These are phyloP conservation scores for Xylariales sp. DNA, from an alignment of 2,329 filamentous ascomycete genomes.

Conservation along the genomic window DNA sequence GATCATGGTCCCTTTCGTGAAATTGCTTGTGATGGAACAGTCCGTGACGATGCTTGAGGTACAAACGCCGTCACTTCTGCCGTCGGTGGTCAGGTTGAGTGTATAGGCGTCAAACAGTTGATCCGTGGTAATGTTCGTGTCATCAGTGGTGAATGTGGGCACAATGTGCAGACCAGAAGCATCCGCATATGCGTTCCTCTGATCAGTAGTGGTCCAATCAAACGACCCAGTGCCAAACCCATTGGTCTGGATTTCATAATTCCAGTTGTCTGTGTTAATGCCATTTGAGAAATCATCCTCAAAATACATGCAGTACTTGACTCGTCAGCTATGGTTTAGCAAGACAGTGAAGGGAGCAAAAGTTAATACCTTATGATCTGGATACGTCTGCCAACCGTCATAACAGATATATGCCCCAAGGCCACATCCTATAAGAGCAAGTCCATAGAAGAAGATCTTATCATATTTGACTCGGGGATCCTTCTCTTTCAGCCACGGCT, in stretches of 20 bases:
- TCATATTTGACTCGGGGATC: conserved; percentile 29
- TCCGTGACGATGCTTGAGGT: conserved; percentile 29
- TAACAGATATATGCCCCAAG: conserved; percentile 26
- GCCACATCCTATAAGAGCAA: conserved; percentile 28
- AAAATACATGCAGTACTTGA: conserved; percentile 44
- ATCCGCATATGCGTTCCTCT: conserved; percentile 43
- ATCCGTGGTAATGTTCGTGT: conserved; percentile 32
- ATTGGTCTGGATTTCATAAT: conserved; percentile 42
- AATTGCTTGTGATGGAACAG: conserved; percentile 38
- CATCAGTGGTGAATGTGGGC: conserved; percentile 44
- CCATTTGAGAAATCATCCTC: conserved; percentile 42
- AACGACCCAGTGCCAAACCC: conserved; percentile 46
- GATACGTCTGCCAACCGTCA: conserved; percentile 8
- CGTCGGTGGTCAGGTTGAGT: conserved; percentile 39
- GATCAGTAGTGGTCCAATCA: conserved; percentile 49
- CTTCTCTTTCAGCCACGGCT: conserved; percentile 33
- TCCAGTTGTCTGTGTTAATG: conserved; percentile 42
- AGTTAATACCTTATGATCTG: too few relatives aligned
- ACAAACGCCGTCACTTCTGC: conserved; percentile 31
- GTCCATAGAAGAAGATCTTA: conserved; percentile 28
- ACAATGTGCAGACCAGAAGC: conserved; percentile 47
- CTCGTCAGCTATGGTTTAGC: too few relatives aligned
- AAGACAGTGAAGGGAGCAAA: too few relatives aligned
- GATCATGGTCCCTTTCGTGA: not conserved
- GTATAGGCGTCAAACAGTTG: conserved; percentile 35